Conservation (phyloP, 2,329 filamentous ascomycete species). For the Hymenoscyphus salicellus region DNA sequence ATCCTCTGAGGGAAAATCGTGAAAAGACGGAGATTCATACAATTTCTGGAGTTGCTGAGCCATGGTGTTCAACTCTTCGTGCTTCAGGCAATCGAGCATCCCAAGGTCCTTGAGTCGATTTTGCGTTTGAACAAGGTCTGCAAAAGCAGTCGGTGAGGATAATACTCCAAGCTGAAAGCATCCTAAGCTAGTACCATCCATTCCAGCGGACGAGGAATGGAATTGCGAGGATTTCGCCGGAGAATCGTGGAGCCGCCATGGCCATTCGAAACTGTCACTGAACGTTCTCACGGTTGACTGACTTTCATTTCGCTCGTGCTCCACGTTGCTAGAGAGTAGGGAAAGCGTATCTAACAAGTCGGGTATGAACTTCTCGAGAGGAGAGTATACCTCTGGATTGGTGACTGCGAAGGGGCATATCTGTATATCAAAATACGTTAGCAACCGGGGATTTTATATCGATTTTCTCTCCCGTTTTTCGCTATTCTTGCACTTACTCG, state of each 20-base stretch:
- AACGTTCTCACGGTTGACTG: not conserved
- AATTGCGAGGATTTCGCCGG: constrained; percentile 21
- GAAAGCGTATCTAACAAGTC: not conserved
- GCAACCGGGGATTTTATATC: not conserved
- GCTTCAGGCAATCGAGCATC: constrained; percentile 33
- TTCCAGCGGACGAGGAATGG: constrained; percentile 37
- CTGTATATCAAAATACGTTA: not conserved
- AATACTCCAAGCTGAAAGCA: constrained; percentile 48
- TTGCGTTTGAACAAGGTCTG: constrained; percentile 45
- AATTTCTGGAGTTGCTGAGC: constrained; percentile 19
- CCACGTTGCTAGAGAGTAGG: not conserved
- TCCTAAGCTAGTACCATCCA: constrained; percentile 38
- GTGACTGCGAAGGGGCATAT: not conserved
- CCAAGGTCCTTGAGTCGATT: constrained; percentile 41
- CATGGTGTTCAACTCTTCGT: constrained; percentile 12
- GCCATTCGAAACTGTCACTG: constrained; percentile 6
- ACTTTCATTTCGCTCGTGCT: not conserved
- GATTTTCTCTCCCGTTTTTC: not conserved
- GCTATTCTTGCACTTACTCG: not conserved
- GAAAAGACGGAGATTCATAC: constrained; percentile 36
- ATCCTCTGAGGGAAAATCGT: not conserved
- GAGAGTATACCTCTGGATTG: not conserved
- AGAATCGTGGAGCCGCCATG: constrained; percentile 2
- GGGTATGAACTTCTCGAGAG: not conserved
- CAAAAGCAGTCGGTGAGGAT: constrained; percentile 41